These are phyloP conservation scores for Corchorus capsularis DNA, from an alignment of 345 rosid genomes.

Conservation along the genomic window DNA sequence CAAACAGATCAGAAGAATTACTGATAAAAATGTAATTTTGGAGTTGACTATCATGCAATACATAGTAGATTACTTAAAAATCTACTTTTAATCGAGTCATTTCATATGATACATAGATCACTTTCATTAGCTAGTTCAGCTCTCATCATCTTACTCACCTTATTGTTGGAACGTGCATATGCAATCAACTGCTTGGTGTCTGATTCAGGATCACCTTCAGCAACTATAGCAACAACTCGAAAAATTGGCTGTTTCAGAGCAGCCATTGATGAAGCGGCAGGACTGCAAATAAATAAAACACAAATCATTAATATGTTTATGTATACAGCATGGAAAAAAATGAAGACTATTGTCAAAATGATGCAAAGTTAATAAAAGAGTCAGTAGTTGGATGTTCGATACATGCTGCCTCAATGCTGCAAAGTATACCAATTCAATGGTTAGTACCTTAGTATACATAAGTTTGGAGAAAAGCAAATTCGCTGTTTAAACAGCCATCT, in stretches of 20 bases:
- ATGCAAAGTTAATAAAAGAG: constrained; percentile 93
- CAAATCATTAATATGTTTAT: background rate
- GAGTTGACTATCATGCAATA: too few species aligned
- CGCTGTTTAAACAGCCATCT: constrained; percentile 3
- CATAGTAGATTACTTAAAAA: too few species aligned
- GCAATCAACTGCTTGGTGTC: constrained; percentile 92
- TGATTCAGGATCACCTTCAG: constrained; percentile 98
- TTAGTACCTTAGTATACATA: constrained; percentile 9
- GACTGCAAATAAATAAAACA: constrained; percentile 50
- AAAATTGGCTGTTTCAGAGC: constrained; percentile 95
- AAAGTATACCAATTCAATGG: constrained; percentile 29
- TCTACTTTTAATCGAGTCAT: too few species aligned
- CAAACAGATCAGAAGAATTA: too few species aligned
- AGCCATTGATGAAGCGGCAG: constrained; percentile 96
- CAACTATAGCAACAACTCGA: constrained; percentile 91
- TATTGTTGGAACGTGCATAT: constrained; percentile 91
- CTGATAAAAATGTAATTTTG: too few species aligned
- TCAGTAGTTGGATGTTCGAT: constrained; percentile 95
- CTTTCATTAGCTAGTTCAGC: background rate
- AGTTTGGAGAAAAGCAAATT: constrained; percentile 7
- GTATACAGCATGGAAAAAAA: background rate
- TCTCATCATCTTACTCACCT: constrained; percentile 45
- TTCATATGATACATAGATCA: background rate
- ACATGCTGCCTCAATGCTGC: constrained; percentile 92
- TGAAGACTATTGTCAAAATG: constrained; percentile 66